Base-by-base conservation (phyloP, 148 eudicot species). In the Agrostemma githago region DNA sequence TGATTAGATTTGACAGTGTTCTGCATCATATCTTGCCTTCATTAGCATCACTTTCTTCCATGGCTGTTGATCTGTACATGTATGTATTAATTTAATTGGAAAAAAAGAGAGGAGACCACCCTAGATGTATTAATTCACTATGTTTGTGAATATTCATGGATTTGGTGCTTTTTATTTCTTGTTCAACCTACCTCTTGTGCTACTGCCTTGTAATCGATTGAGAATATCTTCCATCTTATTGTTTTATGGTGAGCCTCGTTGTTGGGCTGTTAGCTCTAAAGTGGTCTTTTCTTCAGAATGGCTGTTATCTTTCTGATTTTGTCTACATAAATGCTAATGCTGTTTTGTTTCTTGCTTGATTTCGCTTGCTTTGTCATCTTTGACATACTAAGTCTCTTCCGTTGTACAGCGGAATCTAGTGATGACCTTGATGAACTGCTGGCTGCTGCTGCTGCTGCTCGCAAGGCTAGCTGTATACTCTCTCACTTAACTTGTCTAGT, bases 381-480 rank as follows among this genome's bases (percentile, higher is more conserved):
- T 65, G 10, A 58, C 63, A 20, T 3, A 6, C 38, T 26, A 20
- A 19, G 8, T 42, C 5, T 5, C 51, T 64, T 68, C 14, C 20
- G 21, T 65, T 54, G 37, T 67, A 16, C 83, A 82, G 86, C 77
- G 77, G 89, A 86, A 76, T 73, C 84, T n/a, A 81, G 83, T 74
- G 87, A 82, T 80, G 89, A 85, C 73, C 85, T 40, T 79, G 87
- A 86, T 76, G 87, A 86, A 70, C 70, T 84, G 64, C 71, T 86
- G 61, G 86, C 84, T 21, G 89, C 89, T 71, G 87, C 89, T 43
- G 76, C 85, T 74, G 66, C 84, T 72, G 87, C 89, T 62, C 81
- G 86, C 59, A 84, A 84, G 74, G 80, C 89, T 64, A 79, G 79
- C 77, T 69, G 89, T 86, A 83, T 26, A 14, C 1, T 74, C 54